These are phyloP conservation scores for Sporobolomyces phaffii DNA, from an alignment of 768 basidiomycete species.

Conservation along the genomic window DNA sequence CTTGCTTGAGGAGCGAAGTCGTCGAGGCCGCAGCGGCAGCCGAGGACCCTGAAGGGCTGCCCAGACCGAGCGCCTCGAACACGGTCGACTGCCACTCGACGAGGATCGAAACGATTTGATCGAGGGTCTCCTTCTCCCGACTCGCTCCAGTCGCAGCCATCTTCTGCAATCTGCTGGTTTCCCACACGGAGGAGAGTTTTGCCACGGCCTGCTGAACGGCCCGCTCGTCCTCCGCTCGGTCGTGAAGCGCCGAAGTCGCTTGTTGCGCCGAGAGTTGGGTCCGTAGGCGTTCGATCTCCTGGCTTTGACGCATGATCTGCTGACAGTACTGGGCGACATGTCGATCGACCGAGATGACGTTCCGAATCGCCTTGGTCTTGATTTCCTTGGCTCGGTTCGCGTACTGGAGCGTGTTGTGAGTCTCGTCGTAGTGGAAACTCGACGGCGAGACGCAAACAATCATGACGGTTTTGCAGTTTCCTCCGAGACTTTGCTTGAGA, in stretches of 20 bases:
- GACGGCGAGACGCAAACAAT: constrained; percentile 96
- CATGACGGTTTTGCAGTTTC: constrained; percentile 99
- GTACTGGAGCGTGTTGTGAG: constrained; percentile 94
- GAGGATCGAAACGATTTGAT: constrained; percentile 1
- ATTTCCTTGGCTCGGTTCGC: constrained; percentile 97
- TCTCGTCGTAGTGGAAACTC: constrained; percentile 93
- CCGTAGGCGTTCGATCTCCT: constrained; percentile 78
- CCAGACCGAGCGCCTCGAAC: not conserved
- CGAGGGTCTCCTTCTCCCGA: constrained; percentile 11
- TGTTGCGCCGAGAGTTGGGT: constrained; percentile 71
- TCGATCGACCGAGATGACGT: constrained; percentile 88
- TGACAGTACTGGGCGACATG: constrained; percentile 94
- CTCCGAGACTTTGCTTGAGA: constrained; percentile 94
- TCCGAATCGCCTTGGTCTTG: constrained; percentile 91
- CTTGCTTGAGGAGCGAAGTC: not conserved
- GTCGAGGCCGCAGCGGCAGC: constrained; percentile 1
- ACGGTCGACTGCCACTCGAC: constrained; percentile 20
- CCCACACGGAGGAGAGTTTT: constrained; percentile 14
- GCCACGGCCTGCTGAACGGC: constrained; percentile 17
- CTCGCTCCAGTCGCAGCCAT: constrained; percentile 8
- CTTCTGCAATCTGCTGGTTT: constrained; percentile 8
- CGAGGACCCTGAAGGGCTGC: not conserved
- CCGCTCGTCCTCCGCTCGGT: constrained; percentile 56
- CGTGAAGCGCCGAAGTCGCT: constrained; percentile 46
- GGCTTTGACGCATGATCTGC: constrained; percentile 80